Conservation (phyloP, 1,284 basidiomycete genomes). For the Cryptococcus sp. region DNA sequence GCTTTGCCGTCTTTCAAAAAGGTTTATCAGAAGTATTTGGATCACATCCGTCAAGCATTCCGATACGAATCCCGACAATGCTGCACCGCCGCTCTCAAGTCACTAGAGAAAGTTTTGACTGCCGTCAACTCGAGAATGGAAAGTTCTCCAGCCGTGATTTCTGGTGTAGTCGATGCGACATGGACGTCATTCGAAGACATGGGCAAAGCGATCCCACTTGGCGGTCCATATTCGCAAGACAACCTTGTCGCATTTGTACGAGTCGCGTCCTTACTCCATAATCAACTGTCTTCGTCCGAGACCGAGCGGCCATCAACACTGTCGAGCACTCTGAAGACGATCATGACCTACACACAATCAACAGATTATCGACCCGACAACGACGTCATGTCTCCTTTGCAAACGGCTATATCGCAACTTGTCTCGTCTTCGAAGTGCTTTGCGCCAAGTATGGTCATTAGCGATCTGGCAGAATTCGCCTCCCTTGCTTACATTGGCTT, state of each 20-base stretch:
- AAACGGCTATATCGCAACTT: conserved; percentile 69
- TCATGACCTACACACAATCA: conserved; percentile 77
- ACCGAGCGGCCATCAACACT: conserved; percentile 69
- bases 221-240: conserved; percentile 74
- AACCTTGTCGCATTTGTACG: conserved; percentile 66
- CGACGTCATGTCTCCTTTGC: conserved; percentile 78
- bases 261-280: conserved; percentile 34
- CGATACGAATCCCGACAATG: conserved; percentile 67
- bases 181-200: conserved; percentile 73
- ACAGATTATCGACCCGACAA: conserved; percentile 85
- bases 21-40: conserved; percentile 72
- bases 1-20: conserved; percentile 66
- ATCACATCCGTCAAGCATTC: conserved; percentile 68
- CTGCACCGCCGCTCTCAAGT: conserved; percentile 75
- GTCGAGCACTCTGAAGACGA: conserved; percentile 74
- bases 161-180: conserved; percentile 55
- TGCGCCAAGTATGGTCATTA: conserved; percentile 71
- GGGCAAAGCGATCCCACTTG: conserved; percentile 58
- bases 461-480: conserved; percentile 79
- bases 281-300: conserved; percentile 51
- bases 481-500: conserved; percentile 82
- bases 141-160: conserved; percentile 57
- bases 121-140: conserved; percentile 53
- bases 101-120: conserved; percentile 73
- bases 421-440: conserved; percentile 60